Base-by-base conservation (phyloP, 73 alveolate species). In the Paramecium tetraurelia region DNA sequence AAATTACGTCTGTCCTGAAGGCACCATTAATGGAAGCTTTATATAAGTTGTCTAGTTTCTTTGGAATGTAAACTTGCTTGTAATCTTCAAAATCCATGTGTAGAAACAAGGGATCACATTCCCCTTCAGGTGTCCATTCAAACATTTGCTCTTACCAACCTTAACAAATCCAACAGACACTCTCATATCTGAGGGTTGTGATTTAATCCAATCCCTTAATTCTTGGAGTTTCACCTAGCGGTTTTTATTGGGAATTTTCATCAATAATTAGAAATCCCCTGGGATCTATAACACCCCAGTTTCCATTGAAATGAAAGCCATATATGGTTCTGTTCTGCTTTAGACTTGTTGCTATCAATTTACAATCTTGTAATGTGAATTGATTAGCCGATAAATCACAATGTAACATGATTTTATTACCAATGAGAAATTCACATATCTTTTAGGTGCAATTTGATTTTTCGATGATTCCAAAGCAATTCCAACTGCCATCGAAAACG, bases 161-260 rank as follows among this genome's bases (percentile, higher is more conserved):
- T 86, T 96, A 97, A 59, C 99, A 96, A 27, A 96, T 95, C 99
- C 99, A 96, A 71, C 99, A 96, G 35, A 94, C 95, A 35, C 72
- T 86, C 20, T 80, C 94, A n/a, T 70, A 57, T 43, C 93, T 53
- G 3, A 85, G 20, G 43, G 48, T 86, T 58, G 86, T 86, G 11
- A 40, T 87, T 59, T 80, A 40, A 38, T 70, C 93, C 59, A 85
- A 33, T 44, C 72, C 95, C 69, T 31, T 75, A 10, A 59, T 86
- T 36, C 93, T 36, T 63, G 69, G 93, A 36, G 87, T 35, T 75
- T 75, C 87, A 3, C 87, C 93, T 14, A 77, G 20, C 12, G 76
- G 44, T 33, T 85, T 69, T 16, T 85, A 70, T 57, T 40, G 50
- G 4, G 68, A 59, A 24, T 59, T 63, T 11, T 85, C 93, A 29